A percentile compares a stretch with the other conserved stretches of the same genome.
phyloP scores from a whole-genome alignment of 768 basidiomycete species.

The Sarcomyxa edulis region DNA sequence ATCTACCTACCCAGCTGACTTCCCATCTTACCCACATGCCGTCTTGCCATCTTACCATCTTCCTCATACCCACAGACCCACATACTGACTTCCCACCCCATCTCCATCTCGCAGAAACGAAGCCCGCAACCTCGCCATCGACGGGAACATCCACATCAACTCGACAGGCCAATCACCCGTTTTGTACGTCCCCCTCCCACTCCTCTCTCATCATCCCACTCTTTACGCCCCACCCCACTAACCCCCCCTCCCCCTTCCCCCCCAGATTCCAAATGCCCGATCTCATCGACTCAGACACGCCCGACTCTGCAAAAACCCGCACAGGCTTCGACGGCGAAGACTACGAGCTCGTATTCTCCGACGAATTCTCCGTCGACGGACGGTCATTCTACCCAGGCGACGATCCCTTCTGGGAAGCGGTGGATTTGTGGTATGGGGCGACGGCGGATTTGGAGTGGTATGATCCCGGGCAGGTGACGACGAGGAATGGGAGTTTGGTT shows the following conservation, averaged over 20 bases:
- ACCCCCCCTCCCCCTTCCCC: constrained; percentile 1
- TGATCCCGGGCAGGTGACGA: constrained; percentile 61
- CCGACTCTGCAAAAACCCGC: constrained; percentile 46
- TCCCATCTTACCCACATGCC: too few relatives aligned
- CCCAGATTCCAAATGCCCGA: constrained; percentile 43
- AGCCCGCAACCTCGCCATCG: constrained; percentile 37
- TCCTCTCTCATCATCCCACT: neutral
- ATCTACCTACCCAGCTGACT: too few relatives aligned
- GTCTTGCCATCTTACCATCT: too few relatives aligned
- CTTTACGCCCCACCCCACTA: neutral
- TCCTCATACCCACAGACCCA: too few relatives aligned
- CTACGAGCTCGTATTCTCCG: constrained; percentile 70
- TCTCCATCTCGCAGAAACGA: too few relatives aligned
- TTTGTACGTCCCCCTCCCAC: constrained; percentile 27
- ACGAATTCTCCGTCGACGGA: constrained; percentile 70
- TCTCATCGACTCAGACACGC: constrained; percentile 71
- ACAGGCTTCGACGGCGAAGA: constrained; percentile 68
- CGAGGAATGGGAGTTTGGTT: constrained; percentile 57
- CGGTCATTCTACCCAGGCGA: constrained; percentile 59
- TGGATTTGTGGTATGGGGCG: constrained; percentile 66
- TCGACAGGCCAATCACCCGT: constrained; percentile 61
- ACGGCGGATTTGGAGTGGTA: constrained; percentile 78
- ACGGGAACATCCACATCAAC: constrained; percentile 65
- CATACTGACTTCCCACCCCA: too few relatives aligned
- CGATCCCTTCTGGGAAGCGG: constrained; percentile 70